Conservation (phyloP, 345 rosid species). For the Ricinus communis region DNA sequence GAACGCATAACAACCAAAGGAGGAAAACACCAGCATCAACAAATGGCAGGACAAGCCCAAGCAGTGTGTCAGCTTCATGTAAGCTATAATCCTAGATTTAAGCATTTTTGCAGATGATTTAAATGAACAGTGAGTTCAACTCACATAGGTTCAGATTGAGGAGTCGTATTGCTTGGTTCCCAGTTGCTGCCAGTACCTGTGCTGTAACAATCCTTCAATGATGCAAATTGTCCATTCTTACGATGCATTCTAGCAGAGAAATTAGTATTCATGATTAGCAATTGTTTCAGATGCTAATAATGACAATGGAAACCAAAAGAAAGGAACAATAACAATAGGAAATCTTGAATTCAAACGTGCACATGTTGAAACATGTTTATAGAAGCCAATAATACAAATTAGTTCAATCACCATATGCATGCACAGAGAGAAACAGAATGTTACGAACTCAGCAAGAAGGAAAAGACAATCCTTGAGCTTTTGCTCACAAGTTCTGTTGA, state of each 20-base stretch:
- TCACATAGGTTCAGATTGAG: constrained; percentile 39
- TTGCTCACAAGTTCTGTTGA: too few species aligned
- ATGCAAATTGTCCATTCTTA: constrained; percentile 32
- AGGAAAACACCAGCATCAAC: neutral
- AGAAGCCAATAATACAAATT: neutral
- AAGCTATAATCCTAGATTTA: constrained; percentile 5
- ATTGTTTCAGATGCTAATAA: constrained; percentile 12
- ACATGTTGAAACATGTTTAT: neutral
- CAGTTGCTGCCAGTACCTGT: constrained; percentile 31
- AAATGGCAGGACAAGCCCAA: neutral
- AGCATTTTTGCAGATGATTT: constrained; percentile 7
- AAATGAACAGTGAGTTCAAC: constrained; percentile 12
- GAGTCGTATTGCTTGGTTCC: constrained; percentile 27
- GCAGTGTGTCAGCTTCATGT: neutral
- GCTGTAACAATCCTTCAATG: constrained; percentile 20
- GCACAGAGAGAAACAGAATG: neutral
- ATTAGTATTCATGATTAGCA: constrained; percentile 2
- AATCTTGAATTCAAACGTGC: neutral
- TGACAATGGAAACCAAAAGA: neutral
- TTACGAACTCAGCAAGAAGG: too few species aligned
- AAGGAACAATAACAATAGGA: neutral
- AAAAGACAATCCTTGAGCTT: too few species aligned
- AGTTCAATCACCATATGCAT: neutral
- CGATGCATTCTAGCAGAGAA: constrained; percentile 26
- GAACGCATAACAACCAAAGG: neutral